Evolutionary conservation across 2,329 filamentous ascomycete genomes (phyloP).

Genomic region (Phialemoniopsis sp.): DNA sequence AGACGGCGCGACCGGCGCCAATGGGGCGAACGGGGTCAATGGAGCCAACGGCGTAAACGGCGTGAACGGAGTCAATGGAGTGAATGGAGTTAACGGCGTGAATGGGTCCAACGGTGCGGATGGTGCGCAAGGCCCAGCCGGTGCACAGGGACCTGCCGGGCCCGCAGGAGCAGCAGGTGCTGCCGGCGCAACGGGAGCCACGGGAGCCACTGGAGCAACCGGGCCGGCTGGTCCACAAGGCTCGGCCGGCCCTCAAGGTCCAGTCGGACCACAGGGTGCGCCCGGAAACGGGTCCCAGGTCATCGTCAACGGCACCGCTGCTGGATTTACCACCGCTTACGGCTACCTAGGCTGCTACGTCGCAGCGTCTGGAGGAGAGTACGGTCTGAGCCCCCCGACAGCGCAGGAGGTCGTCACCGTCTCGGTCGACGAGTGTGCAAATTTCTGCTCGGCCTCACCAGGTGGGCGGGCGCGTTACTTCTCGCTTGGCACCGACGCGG

Average conservation of each 20-base stretch:
- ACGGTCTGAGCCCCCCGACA: constrained; percentile 4
- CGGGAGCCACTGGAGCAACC: not conserved
- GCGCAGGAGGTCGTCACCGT: constrained; percentile 6
- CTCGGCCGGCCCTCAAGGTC: too few relatives aligned
- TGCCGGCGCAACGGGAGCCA: not conserved
- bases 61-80: constrained; percentile 7
- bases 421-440: constrained; percentile 8
- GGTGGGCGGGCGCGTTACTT: constrained; percentile 5
- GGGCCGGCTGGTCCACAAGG: not conserved
- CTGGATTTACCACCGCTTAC: not conserved
- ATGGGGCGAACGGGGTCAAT: not conserved
- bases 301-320: not conserved
- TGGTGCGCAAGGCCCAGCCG: not conserved
- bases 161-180: not conserved
- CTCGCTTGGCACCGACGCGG: constrained; percentile 5
- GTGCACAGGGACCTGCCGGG: not conserved
- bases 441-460: constrained; percentile 5
- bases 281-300: not conserved
- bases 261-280: too few relatives aligned
- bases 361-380: constrained; percentile 1
- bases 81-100: constrained; percentile 6
- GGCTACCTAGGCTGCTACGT: constrained; percentile 8
- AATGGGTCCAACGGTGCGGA: constrained; percentile 1
- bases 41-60: constrained; percentile 4
- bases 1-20: not conserved